Percentiles rank a stretch among this genome's conserved stretches.
These are phyloP conservation scores for Atkinsonella texensis DNA, from an alignment of 2,329 filamentous ascomycete species.

Conservation along the genomic window DNA sequence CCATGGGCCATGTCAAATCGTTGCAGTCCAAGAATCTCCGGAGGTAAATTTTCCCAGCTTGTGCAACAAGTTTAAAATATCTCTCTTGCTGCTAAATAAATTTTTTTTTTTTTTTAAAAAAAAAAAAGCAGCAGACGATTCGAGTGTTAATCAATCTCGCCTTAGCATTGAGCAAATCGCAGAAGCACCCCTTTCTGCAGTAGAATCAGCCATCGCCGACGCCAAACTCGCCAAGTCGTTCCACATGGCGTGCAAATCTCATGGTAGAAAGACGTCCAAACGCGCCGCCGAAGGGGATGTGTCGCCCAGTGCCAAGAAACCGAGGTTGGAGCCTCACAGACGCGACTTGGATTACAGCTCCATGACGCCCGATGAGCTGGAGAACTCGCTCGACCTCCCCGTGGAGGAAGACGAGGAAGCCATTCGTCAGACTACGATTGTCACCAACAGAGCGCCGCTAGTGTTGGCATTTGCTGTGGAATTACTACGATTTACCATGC, in stretches of 20 bases:
- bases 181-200: conserved; percentile 29
- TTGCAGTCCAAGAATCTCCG: conserved; percentile 42
- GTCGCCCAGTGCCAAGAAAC: conserved; percentile 17
- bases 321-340: conserved; percentile 21
- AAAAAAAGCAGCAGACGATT: background rate
- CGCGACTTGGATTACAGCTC: conserved; percentile 26
- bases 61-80: background rate
- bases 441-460: conserved; percentile 72
- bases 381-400: conserved; percentile 50
- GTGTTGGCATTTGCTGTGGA: conserved; percentile 70
- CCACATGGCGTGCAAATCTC: conserved; percentile 42
- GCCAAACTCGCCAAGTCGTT: conserved; percentile 37
- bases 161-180: conserved; percentile 43
- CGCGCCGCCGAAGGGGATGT: conserved; percentile 13
- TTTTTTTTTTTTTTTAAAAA: too few species aligned
- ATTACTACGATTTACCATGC: conserved; percentile 68
- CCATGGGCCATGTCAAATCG: conserved; percentile 45
- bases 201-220: conserved; percentile 36
- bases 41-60: conserved; percentile 31
- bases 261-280: conserved; percentile 29
- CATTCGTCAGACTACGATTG: conserved; percentile 44
- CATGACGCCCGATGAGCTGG: conserved; percentile 44
- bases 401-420: conserved; percentile 43
- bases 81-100: too few species aligned
- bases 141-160: background rate